Conservation (phyloP, 2,329 filamentous ascomycete genomes). For the Ploettnerulaceae sp. region DNA sequence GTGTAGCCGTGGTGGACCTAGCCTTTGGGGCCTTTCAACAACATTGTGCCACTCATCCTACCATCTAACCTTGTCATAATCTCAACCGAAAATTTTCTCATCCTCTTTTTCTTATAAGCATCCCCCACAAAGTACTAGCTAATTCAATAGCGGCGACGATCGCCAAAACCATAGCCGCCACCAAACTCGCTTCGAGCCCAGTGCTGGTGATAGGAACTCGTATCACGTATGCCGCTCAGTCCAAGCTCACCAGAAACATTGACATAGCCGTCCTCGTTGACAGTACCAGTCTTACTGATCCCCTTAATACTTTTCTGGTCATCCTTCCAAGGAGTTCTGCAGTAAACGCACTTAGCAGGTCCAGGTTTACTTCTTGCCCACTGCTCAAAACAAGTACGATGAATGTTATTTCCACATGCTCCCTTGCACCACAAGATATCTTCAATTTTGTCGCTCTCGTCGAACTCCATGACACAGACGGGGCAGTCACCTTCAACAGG, state of each 20-base stretch:
- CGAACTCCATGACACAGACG: conserved; percentile 55
- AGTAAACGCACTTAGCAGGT: conserved; percentile 55
- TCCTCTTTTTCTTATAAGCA: neutral
- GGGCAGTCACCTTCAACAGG: conserved; percentile 57
- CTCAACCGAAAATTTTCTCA: neutral
- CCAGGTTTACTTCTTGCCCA: conserved; percentile 46
- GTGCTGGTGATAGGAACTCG: conserved; percentile 27
- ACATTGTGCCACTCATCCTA: neutral
- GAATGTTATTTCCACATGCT: conserved; percentile 57
- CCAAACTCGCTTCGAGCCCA: conserved; percentile 21
- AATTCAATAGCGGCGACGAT: neutral
- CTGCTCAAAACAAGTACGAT: conserved; percentile 48
- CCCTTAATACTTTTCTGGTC: conserved; percentile 40
- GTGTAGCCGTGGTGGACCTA: neutral
- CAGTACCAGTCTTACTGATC: conserved; percentile 39
- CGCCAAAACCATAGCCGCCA: conserved; percentile 6
- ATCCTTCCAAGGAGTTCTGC: conserved; percentile 51
- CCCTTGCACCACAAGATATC: conserved; percentile 54
- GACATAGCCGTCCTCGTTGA: conserved; percentile 51
- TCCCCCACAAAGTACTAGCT: too few species aligned
- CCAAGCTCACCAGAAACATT: conserved; percentile 59
- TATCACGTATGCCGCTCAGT: conserved; percentile 48
- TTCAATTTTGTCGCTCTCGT: conserved; percentile 35
- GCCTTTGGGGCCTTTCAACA: conserved; percentile 7
- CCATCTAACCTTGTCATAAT: neutral